phyloP scores from a whole-genome alignment of 768 basidiomycete species.

The Cystobasidiopsis lactophilus region DNA sequence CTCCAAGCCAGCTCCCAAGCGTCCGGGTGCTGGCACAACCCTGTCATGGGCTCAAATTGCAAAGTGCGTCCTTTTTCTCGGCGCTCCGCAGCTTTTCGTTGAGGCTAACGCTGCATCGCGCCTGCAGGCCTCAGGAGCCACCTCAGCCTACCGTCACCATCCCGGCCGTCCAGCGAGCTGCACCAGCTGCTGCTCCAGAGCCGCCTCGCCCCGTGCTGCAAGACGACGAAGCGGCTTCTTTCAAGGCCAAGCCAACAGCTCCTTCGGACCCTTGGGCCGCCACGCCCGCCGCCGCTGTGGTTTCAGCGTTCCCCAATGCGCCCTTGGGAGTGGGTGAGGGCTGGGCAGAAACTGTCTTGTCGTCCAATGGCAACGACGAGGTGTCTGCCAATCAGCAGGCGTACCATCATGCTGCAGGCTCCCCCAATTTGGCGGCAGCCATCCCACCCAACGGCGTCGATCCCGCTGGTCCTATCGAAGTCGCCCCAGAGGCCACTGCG shows the following conservation, averaged over 20 bases:
- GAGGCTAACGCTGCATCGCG: background rate
- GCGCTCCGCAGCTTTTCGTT: background rate
- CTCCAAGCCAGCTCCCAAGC: background rate
- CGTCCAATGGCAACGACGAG: background rate
- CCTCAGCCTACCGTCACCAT: background rate
- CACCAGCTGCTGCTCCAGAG: background rate
- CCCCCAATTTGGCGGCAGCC: constrained; percentile 13
- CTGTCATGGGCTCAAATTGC: background rate
- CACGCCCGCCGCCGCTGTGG: constrained; percentile 10
- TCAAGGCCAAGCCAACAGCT: too few species aligned
- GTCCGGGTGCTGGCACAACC: background rate
- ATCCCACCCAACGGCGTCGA: constrained; percentile 15
- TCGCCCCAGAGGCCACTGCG: background rate
- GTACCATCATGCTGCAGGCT: constrained; percentile 4
- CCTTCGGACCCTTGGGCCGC: constrained; percentile 16
- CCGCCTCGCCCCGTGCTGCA: background rate
- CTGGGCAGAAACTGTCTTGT: constrained; percentile 17
- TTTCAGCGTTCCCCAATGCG: background rate
- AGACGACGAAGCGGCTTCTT: too few species aligned
- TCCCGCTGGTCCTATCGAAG: constrained; percentile 17
- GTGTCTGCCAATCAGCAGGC: constrained; percentile 6
- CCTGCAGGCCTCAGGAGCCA: background rate
- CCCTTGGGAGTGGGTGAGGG: constrained; percentile 18
- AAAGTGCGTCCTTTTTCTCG: background rate
- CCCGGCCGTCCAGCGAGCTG: background rate